Conservation (phyloP, 2,329 filamentous ascomycete species). For the Beauveria varroae region DNA sequence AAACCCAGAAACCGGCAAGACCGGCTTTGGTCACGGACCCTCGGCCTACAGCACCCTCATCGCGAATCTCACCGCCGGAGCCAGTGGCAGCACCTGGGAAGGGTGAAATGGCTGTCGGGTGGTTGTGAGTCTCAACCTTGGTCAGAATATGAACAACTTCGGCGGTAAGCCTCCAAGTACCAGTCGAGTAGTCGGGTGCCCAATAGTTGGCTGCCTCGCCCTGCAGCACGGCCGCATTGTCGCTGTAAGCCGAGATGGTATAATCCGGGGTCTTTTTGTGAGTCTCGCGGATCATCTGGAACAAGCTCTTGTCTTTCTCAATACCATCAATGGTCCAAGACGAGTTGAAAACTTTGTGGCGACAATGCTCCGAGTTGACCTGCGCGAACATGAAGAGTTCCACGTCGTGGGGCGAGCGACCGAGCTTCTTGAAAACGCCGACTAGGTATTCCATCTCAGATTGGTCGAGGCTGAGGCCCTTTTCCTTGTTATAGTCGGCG, state of each 20-base stretch:
- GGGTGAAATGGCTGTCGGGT: constrained; percentile 90
- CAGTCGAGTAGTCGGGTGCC: constrained; percentile 80
- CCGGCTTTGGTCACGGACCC: constrained; percentile 92
- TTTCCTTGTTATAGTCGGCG: constrained; percentile 72
- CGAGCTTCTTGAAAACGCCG: constrained; percentile 43
- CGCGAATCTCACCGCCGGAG: constrained; percentile 89
- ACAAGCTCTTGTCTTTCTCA: constrained; percentile 71
- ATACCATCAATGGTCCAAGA: constrained; percentile 90
- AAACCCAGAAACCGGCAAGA: constrained; percentile 88
- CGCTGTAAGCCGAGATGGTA: constrained; percentile 93
- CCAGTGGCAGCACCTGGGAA: constrained; percentile 91
- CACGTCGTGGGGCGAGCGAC: constrained; percentile 11
- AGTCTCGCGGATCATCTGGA: constrained; percentile 95
- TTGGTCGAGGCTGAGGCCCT: constrained; percentile 79
- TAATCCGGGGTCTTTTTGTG: constrained; percentile 73
- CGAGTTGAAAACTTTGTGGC: constrained; percentile 89
- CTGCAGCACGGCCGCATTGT: constrained; percentile 84
- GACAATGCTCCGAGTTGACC: constrained; percentile 93
- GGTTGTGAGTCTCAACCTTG: constrained; percentile 98
- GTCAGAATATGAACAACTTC: constrained; percentile 81
- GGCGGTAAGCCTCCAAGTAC: constrained; percentile 79
- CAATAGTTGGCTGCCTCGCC: constrained; percentile 49
- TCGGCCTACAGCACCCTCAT: constrained; percentile 88
- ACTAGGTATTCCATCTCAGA: constrained; percentile 92
- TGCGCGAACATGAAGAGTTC: constrained; percentile 29